Evolutionary conservation across 192 early-diverging fungal genomes (phyloP), one percentile per base, ranked within the genome.

Genomic region (Linnemannia exigua): DNA sequence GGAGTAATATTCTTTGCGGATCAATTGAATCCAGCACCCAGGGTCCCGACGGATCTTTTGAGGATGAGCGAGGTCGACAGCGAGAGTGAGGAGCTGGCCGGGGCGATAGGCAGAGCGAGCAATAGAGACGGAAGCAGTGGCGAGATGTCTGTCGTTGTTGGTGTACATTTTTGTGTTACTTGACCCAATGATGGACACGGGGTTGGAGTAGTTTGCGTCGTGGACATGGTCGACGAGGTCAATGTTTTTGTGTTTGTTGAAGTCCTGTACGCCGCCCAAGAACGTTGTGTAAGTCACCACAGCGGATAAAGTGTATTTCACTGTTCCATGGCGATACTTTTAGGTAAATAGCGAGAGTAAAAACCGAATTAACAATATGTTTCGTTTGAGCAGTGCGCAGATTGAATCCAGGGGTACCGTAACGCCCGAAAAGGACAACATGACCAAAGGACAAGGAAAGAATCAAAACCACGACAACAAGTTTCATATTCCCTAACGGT

Each of bases 311-410:
- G 67, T 61, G 41, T 84, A 84, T 41, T 75, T 84, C 25, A 84
- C 82, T 1, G 71, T 54, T 6, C 76, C 82, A 79, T 84, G 82
- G 22, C 82, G 82, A 51, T 84, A 84, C 82, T 84, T 48, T 58
- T 33, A n/a, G 33, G 11, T 28, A 28, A 47, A 16, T n/a, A n/a
- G n/a, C n/a, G n/a, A n/a, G n/a, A n/a, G n/a, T n/a, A n/a, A n/a
- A n/a, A n/a, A n/a, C n/a, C n/a, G n/a, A n/a, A n/a, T n/a, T n/a
- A n/a, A n/a, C n/a, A n/a, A n/a, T n/a, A n/a, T 20, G 15, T 14
- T 69, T 41, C 67, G 35, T 36, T 37, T n/a, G 0, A 20, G 37
- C 0, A 33, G 36, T 33, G 22, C 67, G 67, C 44, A 22, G 41
- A 48, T 28, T 71, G 38, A 71, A 28, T 46, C 9, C 41, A 44